Conservation (phyloP, 345 rosid species). For the Populus tremula region DNA sequence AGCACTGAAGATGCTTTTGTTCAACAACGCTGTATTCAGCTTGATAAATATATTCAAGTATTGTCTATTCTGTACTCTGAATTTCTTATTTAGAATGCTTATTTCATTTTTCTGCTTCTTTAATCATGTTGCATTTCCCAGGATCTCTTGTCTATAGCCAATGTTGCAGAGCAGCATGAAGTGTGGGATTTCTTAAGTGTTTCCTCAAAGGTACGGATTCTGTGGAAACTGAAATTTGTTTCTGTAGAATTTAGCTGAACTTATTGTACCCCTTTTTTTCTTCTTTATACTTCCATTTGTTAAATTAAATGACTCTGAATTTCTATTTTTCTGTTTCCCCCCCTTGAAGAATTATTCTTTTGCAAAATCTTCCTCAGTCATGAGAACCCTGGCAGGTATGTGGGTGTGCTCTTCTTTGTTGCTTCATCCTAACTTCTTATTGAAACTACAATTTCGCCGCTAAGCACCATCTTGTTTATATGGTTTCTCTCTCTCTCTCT, state of each 20-base stretch:
- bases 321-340: conserved; percentile 17
- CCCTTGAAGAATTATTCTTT: conserved; percentile 81
- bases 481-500: neutral
- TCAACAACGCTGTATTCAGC: conserved; percentile 96
- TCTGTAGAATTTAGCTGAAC: neutral
- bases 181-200: conserved; percentile 96
- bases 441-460: neutral
- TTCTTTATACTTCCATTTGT: neutral
- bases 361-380: conserved; percentile 90
- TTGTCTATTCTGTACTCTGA: conserved; percentile 14
- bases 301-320: conserved; percentile 8
- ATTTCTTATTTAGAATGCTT: conserved; percentile 16
- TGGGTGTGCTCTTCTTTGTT: conserved; percentile 4
- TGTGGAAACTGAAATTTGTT: conserved; percentile 7
- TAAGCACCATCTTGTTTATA: neutral
- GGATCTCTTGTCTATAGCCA: conserved; percentile 95
- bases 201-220: conserved; percentile 69
- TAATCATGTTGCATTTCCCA: conserved; percentile 33
- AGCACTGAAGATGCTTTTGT: conserved; percentile 98
- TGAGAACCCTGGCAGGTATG: conserved; percentile 92
- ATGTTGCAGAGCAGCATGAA: conserved; percentile 99
- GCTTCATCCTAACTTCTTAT: neutral
- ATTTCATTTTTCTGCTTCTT: conserved; percentile 12
- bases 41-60: conserved; percentile 91
- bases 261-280: neutral